Evolutionary conservation across 2,329 filamentous ascomycete species (phyloP), one percentile per base, ranked within the genome.

Genomic region (Xylariaceae sp.): DNA sequence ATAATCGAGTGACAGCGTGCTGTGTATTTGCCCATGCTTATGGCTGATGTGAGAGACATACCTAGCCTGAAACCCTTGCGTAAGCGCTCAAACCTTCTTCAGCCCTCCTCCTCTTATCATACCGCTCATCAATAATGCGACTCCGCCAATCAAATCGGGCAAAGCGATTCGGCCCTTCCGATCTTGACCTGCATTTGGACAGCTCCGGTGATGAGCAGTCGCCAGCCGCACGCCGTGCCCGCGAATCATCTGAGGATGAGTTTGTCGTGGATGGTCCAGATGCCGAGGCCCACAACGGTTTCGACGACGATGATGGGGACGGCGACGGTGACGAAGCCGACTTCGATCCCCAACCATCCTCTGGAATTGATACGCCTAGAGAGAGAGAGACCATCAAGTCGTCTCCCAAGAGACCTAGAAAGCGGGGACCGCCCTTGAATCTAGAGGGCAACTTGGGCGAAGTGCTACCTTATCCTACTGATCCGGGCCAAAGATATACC

Each of bases 401-500:
- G 6, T 26, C 22, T 26, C 22, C 22, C 22, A 38, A 29, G 19
- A 26, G 22, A 11, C 44, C 44, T 26, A 44, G 37, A 42, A 55
- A 48, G 24, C 50, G 42, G 28, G 45, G 43, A 18, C 52, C 42
- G 43, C 33, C 31, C 29, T 41, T 41, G 39, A 42, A 32, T 37
- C 28, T 43, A 36, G 37, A 40, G 38, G 42, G 11, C 34, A 24
- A 43, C 31, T 43, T 51, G 4, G 34, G 47, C 37, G 45, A 59
- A 39, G 59, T 62, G 22, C 53, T 54, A 26, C 49, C 51, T 4
- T 63, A 63, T 29, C 60, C 60, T 8, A 54, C 53, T 30, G 60
- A 63, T 39, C 52, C 57, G 9, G 46, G 55, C 4, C 53, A 60
- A 34, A 58, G 57, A 48, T 63, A 59, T 59, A 63, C 60, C 13